phyloP scores from a whole-genome alignment of 2,329 filamentous ascomycete genomes.

The Microsporum canis region DNA sequence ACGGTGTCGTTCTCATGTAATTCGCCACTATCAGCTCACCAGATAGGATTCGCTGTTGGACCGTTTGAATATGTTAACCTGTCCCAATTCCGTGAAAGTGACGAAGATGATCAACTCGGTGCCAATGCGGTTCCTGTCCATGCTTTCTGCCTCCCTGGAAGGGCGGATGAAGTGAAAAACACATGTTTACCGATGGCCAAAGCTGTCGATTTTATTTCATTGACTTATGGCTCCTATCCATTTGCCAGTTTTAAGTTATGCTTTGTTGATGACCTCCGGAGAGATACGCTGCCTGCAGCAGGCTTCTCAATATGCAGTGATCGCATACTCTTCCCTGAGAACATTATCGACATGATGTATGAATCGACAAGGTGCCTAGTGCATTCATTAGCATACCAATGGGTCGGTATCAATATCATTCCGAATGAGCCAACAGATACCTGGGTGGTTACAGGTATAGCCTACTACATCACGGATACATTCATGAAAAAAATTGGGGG shows the following conservation, averaged over 20 bases:
- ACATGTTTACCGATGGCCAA: slow-evolving; percentile 73
- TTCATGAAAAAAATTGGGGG: slow-evolving; percentile 86
- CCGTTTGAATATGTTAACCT: slow-evolving; percentile 92
- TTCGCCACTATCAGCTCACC: slow-evolving; percentile 67
- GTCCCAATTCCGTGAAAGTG: slow-evolving; percentile 75
- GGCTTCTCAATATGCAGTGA: slow-evolving; percentile 81
- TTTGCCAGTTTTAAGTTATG: slow-evolving; percentile 87
- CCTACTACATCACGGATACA: slow-evolving; percentile 88
- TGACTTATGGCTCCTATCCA: slow-evolving; percentile 80
- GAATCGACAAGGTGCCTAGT: slow-evolving; percentile 70
- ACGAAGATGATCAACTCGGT: slow-evolving; percentile 83
- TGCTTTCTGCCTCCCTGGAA: slow-evolving; percentile 79
- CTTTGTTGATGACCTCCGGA: slow-evolving; percentile 80
- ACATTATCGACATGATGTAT: slow-evolving; percentile 75
- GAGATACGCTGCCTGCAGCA: slow-evolving; percentile 64
- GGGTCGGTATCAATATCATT: slow-evolving; percentile 87
- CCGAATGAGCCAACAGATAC: slow-evolving; percentile 68
- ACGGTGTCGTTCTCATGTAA: slow-evolving; percentile 73
- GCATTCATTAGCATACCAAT: slow-evolving; percentile 78
- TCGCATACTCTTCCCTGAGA: slow-evolving; percentile 70
- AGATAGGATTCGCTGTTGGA: slow-evolving; percentile 86
- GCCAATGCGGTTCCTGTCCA: slow-evolving; percentile 79
- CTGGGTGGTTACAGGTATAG: slow-evolving; percentile 82
- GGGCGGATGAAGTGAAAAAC: slow-evolving; percentile 70
- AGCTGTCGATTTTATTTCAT: slow-evolving; percentile 82